A percentile compares a stretch with the other conserved stretches of the same genome.
These are phyloP conservation scores for Oemleria cerasiformis DNA, from an alignment of 306 rosid genomes.

Conservation along the genomic window DNA sequence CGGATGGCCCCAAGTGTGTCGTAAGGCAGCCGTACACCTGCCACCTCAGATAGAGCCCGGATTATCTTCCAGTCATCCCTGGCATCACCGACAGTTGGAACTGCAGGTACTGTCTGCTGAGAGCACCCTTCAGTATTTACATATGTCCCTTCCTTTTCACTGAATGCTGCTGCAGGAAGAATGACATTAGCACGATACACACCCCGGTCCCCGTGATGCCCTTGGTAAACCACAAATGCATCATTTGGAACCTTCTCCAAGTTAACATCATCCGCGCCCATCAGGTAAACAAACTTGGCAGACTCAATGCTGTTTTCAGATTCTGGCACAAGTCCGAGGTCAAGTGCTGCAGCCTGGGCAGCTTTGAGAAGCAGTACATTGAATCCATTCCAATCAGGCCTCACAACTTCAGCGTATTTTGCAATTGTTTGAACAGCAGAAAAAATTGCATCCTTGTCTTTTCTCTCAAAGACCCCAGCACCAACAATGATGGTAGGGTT, in stretches of 20 bases:
- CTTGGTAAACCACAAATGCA: conserved; percentile 97
- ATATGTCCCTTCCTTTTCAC: conserved; percentile 94
- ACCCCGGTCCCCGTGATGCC: conserved; percentile 88
- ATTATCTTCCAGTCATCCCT: conserved; percentile 97
- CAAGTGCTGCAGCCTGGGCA: conserved; percentile 97
- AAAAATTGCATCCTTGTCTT: conserved; percentile 83
- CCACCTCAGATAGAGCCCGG: conserved; percentile 89
- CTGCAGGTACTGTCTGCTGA: conserved; percentile 93
- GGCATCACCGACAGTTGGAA: conserved; percentile 95
- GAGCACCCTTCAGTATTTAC: conserved; percentile 90
- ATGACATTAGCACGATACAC: conserved; percentile 90
- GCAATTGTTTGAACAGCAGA: conserved; percentile 67
- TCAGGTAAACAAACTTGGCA: conserved; percentile 85
- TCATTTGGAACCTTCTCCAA: conserved; percentile 66
- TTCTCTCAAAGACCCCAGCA: conserved; percentile 79
- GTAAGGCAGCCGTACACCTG: conserved; percentile 65
- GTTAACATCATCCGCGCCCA: conserved; percentile 95
- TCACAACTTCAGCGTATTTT: conserved; percentile 52
- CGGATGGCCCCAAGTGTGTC: conserved; percentile 67
- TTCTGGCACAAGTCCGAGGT: conserved; percentile 96
- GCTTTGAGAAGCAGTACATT: conserved; percentile 91
- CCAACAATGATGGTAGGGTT: conserved; percentile 85
- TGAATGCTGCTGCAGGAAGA: conserved; percentile 87
- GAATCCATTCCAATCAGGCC: conserved; percentile 92
- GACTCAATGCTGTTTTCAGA: conserved; percentile 69